Conservation (phyloP, 2,329 filamentous ascomycete genomes). For the Botrytis galanthina region DNA sequence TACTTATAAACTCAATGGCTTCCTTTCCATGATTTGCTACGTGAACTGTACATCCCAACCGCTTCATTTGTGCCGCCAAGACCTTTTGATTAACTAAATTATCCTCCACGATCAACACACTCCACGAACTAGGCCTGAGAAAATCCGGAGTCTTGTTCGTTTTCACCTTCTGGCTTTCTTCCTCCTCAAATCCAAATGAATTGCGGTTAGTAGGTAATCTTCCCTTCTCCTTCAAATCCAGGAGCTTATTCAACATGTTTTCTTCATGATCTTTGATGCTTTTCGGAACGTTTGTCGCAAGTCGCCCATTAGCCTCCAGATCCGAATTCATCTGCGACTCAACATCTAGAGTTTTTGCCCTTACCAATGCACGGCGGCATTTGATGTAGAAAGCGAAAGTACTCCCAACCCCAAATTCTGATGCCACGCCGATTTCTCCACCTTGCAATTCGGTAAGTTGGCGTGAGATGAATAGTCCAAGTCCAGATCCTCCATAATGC, state of each 20-base stretch:
- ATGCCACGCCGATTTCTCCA: conserved; percentile 73
- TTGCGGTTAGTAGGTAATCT: conserved; percentile 2
- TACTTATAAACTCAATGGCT: conserved; percentile 45
- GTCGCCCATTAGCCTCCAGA: conserved; percentile 16
- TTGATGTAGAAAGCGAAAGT: conserved; percentile 75
- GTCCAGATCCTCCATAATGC: conserved; percentile 74
- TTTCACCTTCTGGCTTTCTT: background rate
- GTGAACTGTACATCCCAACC: conserved; percentile 42
- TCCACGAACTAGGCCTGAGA: conserved; percentile 9
- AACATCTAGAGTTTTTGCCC: conserved; percentile 4
- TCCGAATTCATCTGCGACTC: conserved; percentile 10
- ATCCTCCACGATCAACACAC: conserved; percentile 57
- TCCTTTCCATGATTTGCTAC: conserved; percentile 58
- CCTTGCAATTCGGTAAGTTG: conserved; percentile 78
- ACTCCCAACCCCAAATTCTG: conserved; percentile 64
- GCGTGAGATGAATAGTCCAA: conserved; percentile 76
- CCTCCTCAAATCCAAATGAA: conserved; percentile 16
- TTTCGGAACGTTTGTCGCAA: conserved; percentile 22
- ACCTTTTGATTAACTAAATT: conserved; percentile 61
- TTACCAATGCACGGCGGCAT: conserved; percentile 39
- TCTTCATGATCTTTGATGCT: conserved; percentile 18
- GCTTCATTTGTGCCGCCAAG: conserved; percentile 50
- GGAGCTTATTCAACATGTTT: background rate
- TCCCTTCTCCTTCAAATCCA: conserved; percentile 8
- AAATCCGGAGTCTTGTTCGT: background rate